Evolutionary conservation across 148 eudicot genomes (phyloP), one percentile per base, ranked within the genome.

Genomic region (Rhododendron simsii): DNA sequence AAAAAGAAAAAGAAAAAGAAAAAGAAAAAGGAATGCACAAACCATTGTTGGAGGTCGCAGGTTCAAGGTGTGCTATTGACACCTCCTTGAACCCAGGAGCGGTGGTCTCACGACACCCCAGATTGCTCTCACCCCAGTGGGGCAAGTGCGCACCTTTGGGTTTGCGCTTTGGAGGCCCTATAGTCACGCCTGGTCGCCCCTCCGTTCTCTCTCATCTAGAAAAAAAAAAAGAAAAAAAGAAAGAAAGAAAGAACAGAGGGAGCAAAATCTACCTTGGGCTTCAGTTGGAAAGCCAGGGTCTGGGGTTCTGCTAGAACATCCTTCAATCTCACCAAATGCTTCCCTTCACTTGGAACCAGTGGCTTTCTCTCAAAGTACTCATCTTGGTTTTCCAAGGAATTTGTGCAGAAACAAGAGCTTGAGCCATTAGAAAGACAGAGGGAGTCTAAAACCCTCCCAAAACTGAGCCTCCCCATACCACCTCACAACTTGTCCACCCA

Each of bases 321-420:
- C 87, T 94, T 95, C 75, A 93, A 77, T 82, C 77, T 93, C 77
- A 92, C 33, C 30, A 87, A 77, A 28, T 90, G 81, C 11, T 57
- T 89, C 77, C 83, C 92, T 78, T 95, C 89, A 48, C 59, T 86
- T 57, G 81, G 91, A 90, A 95, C n/a, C 67, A 96, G 84, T 67
- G 99, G 94, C 89, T 92, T 89, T 50, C 86, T 93, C 89, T 93
- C 98, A 55, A 88, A 86, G n/a, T 76, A 20, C 69, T 90, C 92
- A 41, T 93, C 93, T 53, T 83, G 89, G 28, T 85, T 88, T 86
- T 90, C 92, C 50, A 87, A 82, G 21, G 93, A 90, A 33, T 88
- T 93, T 16, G 91, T 65, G 88, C 98, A 95, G 67, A 96, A 91
- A 90, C 99, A 96, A 84, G 95, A 90, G 85, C 88, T 90, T 90